These are phyloP conservation scores for Paramarasmius palmivorus DNA, from an alignment of 1,284 basidiomycete species.

Conservation along the genomic window DNA sequence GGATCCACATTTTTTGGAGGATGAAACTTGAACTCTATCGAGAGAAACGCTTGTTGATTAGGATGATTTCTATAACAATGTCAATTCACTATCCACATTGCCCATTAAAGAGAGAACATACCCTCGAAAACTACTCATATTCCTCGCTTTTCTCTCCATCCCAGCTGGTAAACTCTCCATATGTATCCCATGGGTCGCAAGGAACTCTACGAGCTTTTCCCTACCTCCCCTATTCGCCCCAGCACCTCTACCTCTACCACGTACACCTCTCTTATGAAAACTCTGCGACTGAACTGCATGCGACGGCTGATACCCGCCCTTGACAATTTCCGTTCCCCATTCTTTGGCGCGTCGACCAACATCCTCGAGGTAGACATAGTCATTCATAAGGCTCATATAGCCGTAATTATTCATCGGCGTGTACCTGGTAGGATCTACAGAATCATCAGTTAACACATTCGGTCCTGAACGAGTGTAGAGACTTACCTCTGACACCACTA, in stretches of 20 bases:
- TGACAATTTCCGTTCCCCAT: constrained; percentile 72
- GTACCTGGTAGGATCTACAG: constrained; percentile 43
- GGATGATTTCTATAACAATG: constrained; percentile 41
- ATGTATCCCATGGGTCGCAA: constrained; percentile 39
- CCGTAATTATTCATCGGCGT: constrained; percentile 80
- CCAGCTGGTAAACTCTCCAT: constrained; percentile 77
- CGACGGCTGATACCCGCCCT: constrained; percentile 41
- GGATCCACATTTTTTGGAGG: constrained; percentile 41
- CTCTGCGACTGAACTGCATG: not conserved
- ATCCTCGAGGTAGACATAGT: constrained; percentile 84
- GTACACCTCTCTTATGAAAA: constrained; percentile 18
- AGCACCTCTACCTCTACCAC: constrained; percentile 25
- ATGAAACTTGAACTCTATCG: constrained; percentile 70
- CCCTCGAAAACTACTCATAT: constrained; percentile 84
- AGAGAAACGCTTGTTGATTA: constrained; percentile 61
- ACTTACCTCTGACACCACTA: constrained; percentile 71
- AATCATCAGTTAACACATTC: too few species aligned
- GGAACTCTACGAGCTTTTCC: constrained; percentile 13
- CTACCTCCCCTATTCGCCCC: constrained; percentile 27
- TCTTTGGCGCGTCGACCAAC: constrained; percentile 67
- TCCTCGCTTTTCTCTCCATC: constrained; percentile 77
- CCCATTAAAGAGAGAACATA: constrained; percentile 28
- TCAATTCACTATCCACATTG: constrained; percentile 3
- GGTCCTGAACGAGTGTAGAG: too few species aligned
- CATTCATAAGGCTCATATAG: constrained; percentile 82